A percentile compares a stretch with the other conserved stretches of the same genome.
phyloP scores from a whole-genome alignment of 148 eudicot genomes.

The Dianthus caryophyllus region DNA sequence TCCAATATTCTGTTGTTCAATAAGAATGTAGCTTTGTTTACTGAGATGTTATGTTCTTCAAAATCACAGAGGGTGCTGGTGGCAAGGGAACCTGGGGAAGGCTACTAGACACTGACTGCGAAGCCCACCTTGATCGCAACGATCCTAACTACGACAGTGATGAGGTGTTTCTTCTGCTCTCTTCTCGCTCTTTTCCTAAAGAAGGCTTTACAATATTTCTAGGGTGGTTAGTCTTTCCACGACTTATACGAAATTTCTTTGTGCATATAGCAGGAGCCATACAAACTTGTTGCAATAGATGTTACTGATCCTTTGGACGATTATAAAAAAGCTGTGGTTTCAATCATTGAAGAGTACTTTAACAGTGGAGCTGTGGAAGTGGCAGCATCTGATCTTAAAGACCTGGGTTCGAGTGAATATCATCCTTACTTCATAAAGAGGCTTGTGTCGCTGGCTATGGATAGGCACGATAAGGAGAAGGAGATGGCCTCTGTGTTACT shows the following conservation, averaged over 20 bases:
- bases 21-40: not conserved
- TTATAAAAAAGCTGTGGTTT: slow-evolving; percentile 86
- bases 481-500: slow-evolving; percentile 97
- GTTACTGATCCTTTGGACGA: slow-evolving; percentile 87
- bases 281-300: slow-evolving; percentile 72
- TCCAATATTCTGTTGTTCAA: not conserved
- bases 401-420: slow-evolving; percentile 73
- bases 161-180: slow-evolving; percentile 47
- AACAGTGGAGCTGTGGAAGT: slow-evolving; percentile 71
- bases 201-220: not conserved
- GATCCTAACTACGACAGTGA: slow-evolving; percentile 97
- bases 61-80: slow-evolving; percentile 78
- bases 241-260: not conserved
- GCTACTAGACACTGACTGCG: slow-evolving; percentile 79
- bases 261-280: slow-evolving; percentile 63
- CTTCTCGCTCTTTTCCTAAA: not conserved
- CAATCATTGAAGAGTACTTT: slow-evolving; percentile 87
- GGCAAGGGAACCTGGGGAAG: slow-evolving; percentile 99
- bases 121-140: slow-evolving; percentile 64
- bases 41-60: slow-evolving; percentile 4
- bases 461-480: slow-evolving; percentile 94
- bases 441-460: slow-evolving; percentile 92
- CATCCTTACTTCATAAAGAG: slow-evolving; percentile 91
- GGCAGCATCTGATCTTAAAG: slow-evolving; percentile 79
- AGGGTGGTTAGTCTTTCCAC: not conserved